Conservation (phyloP, 441 rosid species). For the Adansonia grandidieri region DNA sequence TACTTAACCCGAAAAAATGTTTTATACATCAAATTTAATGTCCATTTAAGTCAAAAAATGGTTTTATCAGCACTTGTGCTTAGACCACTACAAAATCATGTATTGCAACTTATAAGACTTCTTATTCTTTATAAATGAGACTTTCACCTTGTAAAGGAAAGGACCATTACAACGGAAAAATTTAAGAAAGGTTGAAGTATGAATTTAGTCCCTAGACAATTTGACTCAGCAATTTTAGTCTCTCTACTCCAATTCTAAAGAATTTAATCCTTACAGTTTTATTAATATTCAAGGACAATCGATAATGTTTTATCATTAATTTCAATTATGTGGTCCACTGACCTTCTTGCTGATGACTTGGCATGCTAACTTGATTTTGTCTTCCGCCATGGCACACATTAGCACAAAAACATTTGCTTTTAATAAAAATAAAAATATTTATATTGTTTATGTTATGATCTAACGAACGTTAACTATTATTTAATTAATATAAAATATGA, state of each 20-base stretch:
- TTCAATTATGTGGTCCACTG: not conserved
- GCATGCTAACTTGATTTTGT: too few relatives aligned
- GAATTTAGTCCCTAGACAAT: constrained; percentile 1
- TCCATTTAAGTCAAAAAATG: not conserved
- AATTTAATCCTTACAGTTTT: not conserved
- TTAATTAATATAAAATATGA: too few relatives aligned
- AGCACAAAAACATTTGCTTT: too few relatives aligned
- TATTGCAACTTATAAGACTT: not conserved
- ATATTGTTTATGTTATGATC: not conserved
- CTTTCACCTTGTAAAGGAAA: not conserved
- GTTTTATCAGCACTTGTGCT: not conserved
- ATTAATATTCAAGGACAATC: not conserved
- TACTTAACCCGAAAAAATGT: not conserved
- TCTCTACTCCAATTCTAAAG: not conserved
- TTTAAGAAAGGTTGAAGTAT: constrained; percentile 5
- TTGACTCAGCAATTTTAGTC: constrained; percentile 1
- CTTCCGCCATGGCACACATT: too few relatives aligned
- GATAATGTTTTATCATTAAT: not conserved
- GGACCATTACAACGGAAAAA: not conserved
- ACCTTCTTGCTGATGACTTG: not conserved
- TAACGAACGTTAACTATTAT: too few relatives aligned
- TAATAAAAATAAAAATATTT: too few relatives aligned
- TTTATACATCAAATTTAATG: constrained; percentile 1
- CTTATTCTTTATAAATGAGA: not conserved
- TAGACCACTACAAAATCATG: not conserved